Evolutionary conservation across 495 filamentous ascomycete species (phyloP).

Genomic region (Lasiosphaeriaceae sp.): DNA sequence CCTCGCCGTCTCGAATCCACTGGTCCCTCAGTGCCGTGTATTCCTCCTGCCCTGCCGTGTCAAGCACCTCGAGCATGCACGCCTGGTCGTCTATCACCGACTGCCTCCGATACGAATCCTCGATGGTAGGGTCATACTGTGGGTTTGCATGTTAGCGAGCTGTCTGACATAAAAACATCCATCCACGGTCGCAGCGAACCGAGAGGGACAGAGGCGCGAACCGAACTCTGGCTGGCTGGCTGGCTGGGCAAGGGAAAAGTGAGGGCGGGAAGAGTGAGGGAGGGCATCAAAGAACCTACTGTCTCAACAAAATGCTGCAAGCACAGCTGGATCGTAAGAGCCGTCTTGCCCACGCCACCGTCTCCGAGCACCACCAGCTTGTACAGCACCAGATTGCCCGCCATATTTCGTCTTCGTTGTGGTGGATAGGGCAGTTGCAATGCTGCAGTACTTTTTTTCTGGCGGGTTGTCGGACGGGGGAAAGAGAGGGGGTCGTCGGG

Average conservation of each 20-base stretch:
- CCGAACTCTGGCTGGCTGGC: too few species aligned
- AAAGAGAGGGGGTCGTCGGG: neutral
- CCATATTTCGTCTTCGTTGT: constrained; percentile 38
- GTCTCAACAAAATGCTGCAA: constrained; percentile 59
- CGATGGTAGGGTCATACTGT: constrained; percentile 93
- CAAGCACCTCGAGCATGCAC: constrained; percentile 97
- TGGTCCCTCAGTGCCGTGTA: constrained; percentile 96
- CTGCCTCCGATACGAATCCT: constrained; percentile 96
- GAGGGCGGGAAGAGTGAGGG: neutral
- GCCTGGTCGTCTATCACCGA: constrained; percentile 95
- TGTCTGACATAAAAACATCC: neutral
- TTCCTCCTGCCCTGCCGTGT: constrained; percentile 99
- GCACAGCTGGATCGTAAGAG: constrained; percentile 91
- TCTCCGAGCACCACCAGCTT: constrained; percentile 95
- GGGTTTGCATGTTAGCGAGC: constrained; percentile 19
- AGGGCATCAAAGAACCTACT: constrained; percentile 30
- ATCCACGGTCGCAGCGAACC: constrained; percentile 3
- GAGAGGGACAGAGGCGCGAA: neutral
- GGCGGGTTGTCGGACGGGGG: constrained; percentile 4
- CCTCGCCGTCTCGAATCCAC: constrained; percentile 97
- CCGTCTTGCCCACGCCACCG: constrained; percentile 84
- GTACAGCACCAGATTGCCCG: constrained; percentile 89
- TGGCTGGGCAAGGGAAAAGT: neutral
- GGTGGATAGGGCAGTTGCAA: neutral
- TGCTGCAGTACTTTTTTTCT: neutral